Evolutionary conservation across 768 basidiomycete species (phyloP).

Genomic region (Lactarius hatsudake): DNA sequence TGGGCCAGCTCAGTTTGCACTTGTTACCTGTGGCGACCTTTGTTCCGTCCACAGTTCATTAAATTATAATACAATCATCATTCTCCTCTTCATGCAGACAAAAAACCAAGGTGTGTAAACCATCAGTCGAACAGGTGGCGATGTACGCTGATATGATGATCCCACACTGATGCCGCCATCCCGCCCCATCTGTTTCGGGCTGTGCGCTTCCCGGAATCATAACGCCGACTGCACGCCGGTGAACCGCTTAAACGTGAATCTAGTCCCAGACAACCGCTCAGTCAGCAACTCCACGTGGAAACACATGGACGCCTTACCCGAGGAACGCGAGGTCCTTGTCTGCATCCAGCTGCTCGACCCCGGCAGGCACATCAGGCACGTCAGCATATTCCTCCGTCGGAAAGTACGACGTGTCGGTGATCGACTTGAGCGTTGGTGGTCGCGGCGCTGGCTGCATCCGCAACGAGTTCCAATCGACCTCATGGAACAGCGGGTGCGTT

Average conservation of each 20-base stretch:
- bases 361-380: conserved; percentile 49
- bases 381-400: conserved; percentile 93
- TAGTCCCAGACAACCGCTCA: conserved; percentile 29
- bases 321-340: conserved; percentile 60
- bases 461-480: conserved; percentile 89
- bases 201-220: conserved; percentile 5
- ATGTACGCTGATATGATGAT: neutral
- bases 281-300: conserved; percentile 12
- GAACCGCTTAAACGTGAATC: conserved; percentile 81
- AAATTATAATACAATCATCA: neutral
- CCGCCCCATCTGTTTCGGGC: neutral
- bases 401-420: conserved; percentile 97
- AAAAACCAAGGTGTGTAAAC: neutral
- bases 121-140: neutral
- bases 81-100: too few species aligned
- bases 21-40: conserved; percentile 24
- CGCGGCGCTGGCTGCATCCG: conserved; percentile 91
- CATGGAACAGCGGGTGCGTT: conserved; percentile 87
- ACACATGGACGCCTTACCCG: conserved; percentile 36
- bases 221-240: conserved; percentile 33
- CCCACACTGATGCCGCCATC: neutral
- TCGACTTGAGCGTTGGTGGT: conserved; percentile 85
- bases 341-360: conserved; percentile 41
- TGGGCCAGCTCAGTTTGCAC: conserved; percentile 9
- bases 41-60: neutral